Percentiles rank a stretch among this genome's conserved stretches.
These are phyloP conservation scores for Candida sojae DNA, from an alignment of 1,139 yeast species.

Conservation along the genomic window DNA sequence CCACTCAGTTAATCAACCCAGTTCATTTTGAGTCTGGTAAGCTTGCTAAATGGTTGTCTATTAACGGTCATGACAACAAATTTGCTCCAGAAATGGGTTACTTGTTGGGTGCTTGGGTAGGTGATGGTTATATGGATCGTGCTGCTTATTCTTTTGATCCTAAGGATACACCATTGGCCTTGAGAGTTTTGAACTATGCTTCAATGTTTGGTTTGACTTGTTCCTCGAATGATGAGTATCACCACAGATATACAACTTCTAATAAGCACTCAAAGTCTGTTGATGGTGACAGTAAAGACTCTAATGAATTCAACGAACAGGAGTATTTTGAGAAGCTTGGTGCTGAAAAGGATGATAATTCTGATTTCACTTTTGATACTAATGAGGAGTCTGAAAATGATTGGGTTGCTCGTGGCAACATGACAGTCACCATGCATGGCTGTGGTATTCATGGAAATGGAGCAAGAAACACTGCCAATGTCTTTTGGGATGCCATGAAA, in stretches of 20 bases:
- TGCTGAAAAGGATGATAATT: background rate
- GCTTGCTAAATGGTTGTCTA: slow-evolving; percentile 18
- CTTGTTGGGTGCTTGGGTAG: slow-evolving; percentile 29
- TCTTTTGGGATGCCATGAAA: slow-evolving; percentile 8
- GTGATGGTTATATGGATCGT: slow-evolving; percentile 17
- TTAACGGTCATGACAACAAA: slow-evolving; percentile 15
- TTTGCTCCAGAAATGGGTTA: slow-evolving; percentile 27
- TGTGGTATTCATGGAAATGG: background rate
- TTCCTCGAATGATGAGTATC: too few species aligned
- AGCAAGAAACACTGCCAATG: slow-evolving; percentile 5
- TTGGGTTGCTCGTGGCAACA: background rate
- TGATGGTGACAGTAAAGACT: too few species aligned
- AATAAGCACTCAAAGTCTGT: too few species aligned
- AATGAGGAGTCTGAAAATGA: background rate
- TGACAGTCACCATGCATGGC: slow-evolving; percentile 1
- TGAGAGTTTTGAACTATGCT: slow-evolving; percentile 1
- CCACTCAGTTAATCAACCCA: slow-evolving; percentile 35
- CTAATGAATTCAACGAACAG: background rate
- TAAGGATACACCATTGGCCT: slow-evolving; percentile 5
- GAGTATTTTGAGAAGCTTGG: background rate
- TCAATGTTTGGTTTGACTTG: slow-evolving; percentile 1
- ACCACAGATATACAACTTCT: too few species aligned
- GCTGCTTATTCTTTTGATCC: slow-evolving; percentile 24
- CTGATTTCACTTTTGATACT: background rate
- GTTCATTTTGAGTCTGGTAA: slow-evolving; percentile 27